These are phyloP conservation scores for Nakataea oryzae DNA, from an alignment of 2,329 filamentous ascomycete species.

Conservation along the genomic window DNA sequence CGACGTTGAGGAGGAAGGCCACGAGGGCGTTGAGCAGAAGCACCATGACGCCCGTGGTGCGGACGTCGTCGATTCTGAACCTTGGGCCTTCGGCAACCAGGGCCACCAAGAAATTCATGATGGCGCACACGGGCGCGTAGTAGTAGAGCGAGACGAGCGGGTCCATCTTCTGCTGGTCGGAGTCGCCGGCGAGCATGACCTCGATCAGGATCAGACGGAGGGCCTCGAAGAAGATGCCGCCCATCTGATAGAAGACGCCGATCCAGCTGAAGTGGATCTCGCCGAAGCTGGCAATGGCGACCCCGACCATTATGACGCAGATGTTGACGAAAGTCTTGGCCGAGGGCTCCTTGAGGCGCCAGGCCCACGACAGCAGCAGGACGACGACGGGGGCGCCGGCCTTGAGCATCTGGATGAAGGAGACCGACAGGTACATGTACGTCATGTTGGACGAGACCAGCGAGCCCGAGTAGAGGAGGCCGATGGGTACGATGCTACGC, in stretches of 20 bases:
- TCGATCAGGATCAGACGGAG: constrained; percentile 79
- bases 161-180: constrained; percentile 67
- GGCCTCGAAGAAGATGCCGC: constrained; percentile 71
- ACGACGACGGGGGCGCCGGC: constrained; percentile 58
- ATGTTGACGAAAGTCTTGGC: constrained; percentile 34
- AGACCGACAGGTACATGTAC: constrained; percentile 85
- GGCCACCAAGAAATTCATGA: constrained; percentile 67
- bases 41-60: constrained; percentile 52
- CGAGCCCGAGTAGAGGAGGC: constrained; percentile 84
- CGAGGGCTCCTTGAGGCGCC: constrained; percentile 37
- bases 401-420: constrained; percentile 98
- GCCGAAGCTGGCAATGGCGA: constrained; percentile 43
- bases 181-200: constrained; percentile 45
- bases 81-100: constrained; percentile 56
- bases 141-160: constrained; percentile 83
- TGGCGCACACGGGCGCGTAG: constrained; percentile 74
- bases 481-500: constrained; percentile 84
- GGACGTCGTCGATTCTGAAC: constrained; percentile 56
- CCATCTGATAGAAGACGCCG: constrained; percentile 60
- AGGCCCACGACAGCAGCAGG: constrained; percentile 53
- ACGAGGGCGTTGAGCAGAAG: constrained; percentile 61
- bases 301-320: constrained; percentile 40
- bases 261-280: constrained; percentile 59
- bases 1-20: constrained; percentile 72
- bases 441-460: constrained; percentile 92